Evolutionary conservation across 495 filamentous ascomycete species (phyloP).

Genomic region (Penicillium ucsense): DNA sequence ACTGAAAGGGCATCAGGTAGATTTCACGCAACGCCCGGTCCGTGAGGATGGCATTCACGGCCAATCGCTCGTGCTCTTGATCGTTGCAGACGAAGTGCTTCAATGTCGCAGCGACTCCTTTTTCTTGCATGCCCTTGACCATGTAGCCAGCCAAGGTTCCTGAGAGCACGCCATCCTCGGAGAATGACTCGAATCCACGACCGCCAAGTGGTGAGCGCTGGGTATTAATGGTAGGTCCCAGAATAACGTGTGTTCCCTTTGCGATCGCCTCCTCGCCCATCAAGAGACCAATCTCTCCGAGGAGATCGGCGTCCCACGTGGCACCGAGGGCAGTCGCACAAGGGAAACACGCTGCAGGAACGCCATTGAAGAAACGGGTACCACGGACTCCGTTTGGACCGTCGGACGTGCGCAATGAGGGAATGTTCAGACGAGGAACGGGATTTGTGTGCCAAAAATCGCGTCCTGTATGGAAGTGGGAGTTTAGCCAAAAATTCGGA

Average conservation of each 20-base stretch:
- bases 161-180: slow-evolving; percentile 66
- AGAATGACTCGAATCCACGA: slow-evolving; percentile 70
- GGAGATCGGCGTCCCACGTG: slow-evolving; percentile 58
- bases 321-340: slow-evolving; percentile 61
- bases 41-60: slow-evolving; percentile 56
- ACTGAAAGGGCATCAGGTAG: slow-evolving; percentile 63
- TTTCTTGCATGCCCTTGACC: slow-evolving; percentile 60
- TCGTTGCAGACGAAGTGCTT: slow-evolving; percentile 88
- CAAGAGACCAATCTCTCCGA: slow-evolving; percentile 47
- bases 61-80: slow-evolving; percentile 63
- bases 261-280: slow-evolving; percentile 62
- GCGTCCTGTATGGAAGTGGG: slow-evolving; percentile 32
- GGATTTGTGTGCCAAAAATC: slow-evolving; percentile 74
- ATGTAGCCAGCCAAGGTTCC: slow-evolving; percentile 57
- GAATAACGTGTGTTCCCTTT: slow-evolving; percentile 59
- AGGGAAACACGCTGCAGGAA: slow-evolving; percentile 58
- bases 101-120: slow-evolving; percentile 58
- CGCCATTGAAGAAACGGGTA: slow-evolving; percentile 63
- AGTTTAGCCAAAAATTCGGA: neutral
- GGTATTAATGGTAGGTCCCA: slow-evolving; percentile 72
- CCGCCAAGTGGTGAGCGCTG: slow-evolving; percentile 69
- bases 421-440: slow-evolving; percentile 58
- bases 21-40: slow-evolving; percentile 68
- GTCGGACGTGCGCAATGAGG: slow-evolving; percentile 59
- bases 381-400: slow-evolving; percentile 70